A percentile compares a stretch with the other conserved stretches of the same genome.
Conservation (phyloP, 352 stramenopile species). For the Thalassiosira mediterranea region DNA sequence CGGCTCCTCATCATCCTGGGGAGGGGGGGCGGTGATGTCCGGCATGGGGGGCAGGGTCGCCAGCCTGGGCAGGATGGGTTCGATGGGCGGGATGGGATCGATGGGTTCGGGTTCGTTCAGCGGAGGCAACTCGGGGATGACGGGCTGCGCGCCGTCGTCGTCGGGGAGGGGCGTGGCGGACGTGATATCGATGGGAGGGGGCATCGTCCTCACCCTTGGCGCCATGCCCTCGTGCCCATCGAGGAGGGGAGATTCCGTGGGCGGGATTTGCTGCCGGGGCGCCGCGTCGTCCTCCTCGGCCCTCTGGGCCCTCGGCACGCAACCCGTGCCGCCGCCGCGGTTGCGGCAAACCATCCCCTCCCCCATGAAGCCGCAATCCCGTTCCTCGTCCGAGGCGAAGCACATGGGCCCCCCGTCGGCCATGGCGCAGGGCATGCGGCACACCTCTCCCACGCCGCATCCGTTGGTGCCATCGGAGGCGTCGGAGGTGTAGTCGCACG, state of each 20-base stretch:
- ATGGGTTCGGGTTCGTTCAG: no score
- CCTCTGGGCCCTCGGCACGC: background rate
- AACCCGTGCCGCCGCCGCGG: background rate
- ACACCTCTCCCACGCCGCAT: constrained; percentile 7
- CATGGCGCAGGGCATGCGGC: constrained; percentile 6
- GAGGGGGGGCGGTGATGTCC: no score
- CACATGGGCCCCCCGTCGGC: constrained; percentile 4
- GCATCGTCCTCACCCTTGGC: background rate
- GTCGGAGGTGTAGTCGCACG: constrained; percentile 2
- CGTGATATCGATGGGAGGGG: background rate
- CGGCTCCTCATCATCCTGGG: no score
- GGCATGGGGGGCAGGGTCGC: no score
- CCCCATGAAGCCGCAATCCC: background rate
- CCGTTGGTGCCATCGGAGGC: background rate
- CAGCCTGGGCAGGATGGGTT: no score
- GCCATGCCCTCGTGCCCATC: background rate
- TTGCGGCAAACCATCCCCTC: background rate
- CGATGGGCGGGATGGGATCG: no score
- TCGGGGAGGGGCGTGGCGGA: background rate
- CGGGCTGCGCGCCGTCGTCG: background rate
- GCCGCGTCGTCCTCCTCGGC: background rate
- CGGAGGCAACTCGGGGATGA: background rate
- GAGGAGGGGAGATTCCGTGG: background rate
- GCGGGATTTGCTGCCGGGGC: background rate
- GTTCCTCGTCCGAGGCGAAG: background rate